phyloP scores from a whole-genome alignment of 306 rosid genomes.

The peach (Prunus persica) region DNA sequence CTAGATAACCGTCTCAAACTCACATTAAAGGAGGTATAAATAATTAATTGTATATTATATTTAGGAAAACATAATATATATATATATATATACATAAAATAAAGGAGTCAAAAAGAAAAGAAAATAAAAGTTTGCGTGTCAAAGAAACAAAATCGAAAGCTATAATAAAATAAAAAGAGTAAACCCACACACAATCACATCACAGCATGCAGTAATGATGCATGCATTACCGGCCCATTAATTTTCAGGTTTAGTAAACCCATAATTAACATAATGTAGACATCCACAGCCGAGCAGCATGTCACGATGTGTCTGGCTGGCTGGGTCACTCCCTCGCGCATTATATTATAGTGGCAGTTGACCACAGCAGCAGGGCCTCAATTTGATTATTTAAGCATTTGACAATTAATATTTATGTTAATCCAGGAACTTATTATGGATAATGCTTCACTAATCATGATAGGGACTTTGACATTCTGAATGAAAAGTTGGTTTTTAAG shows the following conservation, averaged over 20 bases:
- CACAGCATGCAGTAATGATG: background rate
- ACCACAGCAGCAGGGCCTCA: background rate
- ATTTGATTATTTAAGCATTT: background rate
- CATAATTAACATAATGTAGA: background rate
- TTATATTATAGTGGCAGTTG: no score
- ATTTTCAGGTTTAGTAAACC: background rate
- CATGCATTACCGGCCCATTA: background rate
- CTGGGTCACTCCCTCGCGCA: no score
- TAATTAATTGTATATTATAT: no score
- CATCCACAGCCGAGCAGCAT: no score
- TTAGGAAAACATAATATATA: no score
- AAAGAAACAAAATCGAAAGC: background rate
- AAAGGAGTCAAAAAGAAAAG: background rate
- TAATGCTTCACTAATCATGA: background rate
- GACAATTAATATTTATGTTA: background rate
- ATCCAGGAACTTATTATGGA: background rate
- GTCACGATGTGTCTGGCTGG: no score
- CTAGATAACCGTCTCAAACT: no score
- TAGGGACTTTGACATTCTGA: background rate
- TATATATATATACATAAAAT: no score
- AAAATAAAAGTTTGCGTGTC: background rate
- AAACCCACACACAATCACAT: background rate
- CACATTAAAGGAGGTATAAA: no score
- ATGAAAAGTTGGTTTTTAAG: background rate
- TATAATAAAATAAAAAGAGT: no score